Percentiles rank a stretch among this genome's conserved stretches.
These are phyloP conservation scores for Mycena venus DNA, from an alignment of 768 basidiomycete genomes.

Conservation along the genomic window DNA sequence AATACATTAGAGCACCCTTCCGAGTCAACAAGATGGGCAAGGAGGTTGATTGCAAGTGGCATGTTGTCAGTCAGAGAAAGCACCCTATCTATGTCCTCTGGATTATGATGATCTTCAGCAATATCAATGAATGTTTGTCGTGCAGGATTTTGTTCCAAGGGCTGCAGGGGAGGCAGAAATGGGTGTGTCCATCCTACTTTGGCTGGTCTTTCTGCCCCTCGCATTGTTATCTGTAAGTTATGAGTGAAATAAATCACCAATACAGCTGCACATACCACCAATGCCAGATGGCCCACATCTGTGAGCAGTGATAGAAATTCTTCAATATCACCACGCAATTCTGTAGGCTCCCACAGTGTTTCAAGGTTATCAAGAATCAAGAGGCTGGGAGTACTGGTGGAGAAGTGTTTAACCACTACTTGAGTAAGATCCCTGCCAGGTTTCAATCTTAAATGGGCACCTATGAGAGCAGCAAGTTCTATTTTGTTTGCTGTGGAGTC, in stretches of 20 bases:
- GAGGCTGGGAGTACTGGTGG: neutral
- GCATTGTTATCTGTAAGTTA: conserved; percentile 12
- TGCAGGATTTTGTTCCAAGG: neutral
- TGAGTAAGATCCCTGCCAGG: neutral
- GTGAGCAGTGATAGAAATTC: no score
- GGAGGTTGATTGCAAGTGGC: no score
- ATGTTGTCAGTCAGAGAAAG: no score
- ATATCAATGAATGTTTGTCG: conserved; percentile 5
- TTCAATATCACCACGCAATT: no score
- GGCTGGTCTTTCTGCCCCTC: conserved; percentile 2
- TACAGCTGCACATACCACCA: neutral
- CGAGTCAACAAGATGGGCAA: no score
- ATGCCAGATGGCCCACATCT: neutral
- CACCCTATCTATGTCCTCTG: no score
- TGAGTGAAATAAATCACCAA: neutral
- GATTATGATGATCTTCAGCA: no score
- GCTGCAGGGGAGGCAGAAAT: conserved; percentile 3
- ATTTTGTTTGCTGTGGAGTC: neutral
- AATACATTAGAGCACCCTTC: no score
- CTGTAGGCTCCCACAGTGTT: no score
- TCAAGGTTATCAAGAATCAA: no score
- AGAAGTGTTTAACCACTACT: neutral
- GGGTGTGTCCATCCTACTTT: conserved; percentile 14
- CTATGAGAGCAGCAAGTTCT: neutral
- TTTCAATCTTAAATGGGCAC: neutral